Percentiles rank a stretch among this genome's conserved stretches.
Conservation (phyloP, 2,329 filamentous ascomycete genomes). For the Scedosporium apiospermum region DNA sequence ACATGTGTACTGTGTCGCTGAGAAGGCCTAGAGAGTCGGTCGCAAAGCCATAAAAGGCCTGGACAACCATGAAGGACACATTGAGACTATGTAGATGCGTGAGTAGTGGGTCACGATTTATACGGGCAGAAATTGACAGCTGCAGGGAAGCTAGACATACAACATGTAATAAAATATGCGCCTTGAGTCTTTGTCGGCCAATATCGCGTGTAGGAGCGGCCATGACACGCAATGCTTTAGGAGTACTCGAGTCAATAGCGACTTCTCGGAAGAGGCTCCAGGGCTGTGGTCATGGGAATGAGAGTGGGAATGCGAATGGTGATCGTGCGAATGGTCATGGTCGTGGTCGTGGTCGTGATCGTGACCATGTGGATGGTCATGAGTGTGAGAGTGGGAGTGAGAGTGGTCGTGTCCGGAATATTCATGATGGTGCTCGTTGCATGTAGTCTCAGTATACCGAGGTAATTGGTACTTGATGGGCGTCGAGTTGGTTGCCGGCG, state of each 20-base stretch:
- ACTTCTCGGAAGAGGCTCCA: conserved; percentile 24
- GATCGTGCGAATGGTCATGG: conserved; percentile 18
- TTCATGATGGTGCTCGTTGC: conserved; percentile 19
- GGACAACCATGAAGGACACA: conserved; percentile 87
- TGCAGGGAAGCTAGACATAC: conserved; percentile 37
- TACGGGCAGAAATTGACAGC: conserved; percentile 4
- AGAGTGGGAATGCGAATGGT: conserved; percentile 13
- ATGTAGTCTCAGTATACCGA: conserved; percentile 20
- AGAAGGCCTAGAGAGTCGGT: conserved; percentile 92
- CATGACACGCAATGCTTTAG: conserved; percentile 60
- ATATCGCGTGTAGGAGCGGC: conserved; percentile 74
- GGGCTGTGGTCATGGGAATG: conserved; percentile 18
- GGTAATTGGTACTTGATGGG: conserved; percentile 22
- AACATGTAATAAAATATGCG: conserved; percentile 96
- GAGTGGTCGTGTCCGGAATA: conserved; percentile 20
- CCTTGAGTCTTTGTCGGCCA: conserved; percentile 85
- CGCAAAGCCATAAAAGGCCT: conserved; percentile 86
- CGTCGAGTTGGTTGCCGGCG: conserved; percentile 19
- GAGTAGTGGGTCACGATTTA: not conserved
- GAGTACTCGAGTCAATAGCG: conserved; percentile 61
- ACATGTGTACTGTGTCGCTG: conserved; percentile 98
- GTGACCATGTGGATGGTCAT: conserved; percentile 13
- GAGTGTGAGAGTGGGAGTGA: conserved; percentile 13
- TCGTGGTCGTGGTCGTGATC: conserved; percentile 14
- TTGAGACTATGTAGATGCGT: conserved; percentile 55